phyloP scores from a whole-genome alignment of 2,329 filamentous ascomycete genomes.

The Canariomyces notabilis region DNA sequence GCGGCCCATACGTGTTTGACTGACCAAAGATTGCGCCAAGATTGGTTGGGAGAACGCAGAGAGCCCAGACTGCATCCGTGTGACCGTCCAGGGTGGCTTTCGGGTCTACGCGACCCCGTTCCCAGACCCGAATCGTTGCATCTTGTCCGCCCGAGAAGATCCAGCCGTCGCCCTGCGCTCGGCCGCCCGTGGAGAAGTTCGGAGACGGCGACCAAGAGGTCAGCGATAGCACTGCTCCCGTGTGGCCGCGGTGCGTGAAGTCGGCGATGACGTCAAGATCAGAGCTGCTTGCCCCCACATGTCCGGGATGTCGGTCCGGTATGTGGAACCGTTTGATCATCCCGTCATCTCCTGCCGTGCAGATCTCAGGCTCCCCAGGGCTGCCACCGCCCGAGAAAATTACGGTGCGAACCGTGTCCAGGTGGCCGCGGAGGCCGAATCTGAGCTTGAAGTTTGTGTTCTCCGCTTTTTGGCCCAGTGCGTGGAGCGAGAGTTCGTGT shows the following conservation, averaged over 20 bases:
- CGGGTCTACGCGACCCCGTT: conserved; percentile 86
- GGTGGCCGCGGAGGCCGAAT: conserved; percentile 85
- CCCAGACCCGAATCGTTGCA: conserved; percentile 89
- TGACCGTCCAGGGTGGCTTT: conserved; percentile 93
- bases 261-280: conserved; percentile 90
- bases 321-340: conserved; percentile 97
- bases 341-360: conserved; percentile 91
- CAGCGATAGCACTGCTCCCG: conserved; percentile 81
- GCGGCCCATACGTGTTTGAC: conserved; percentile 66
- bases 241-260: conserved; percentile 91
- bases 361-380: conserved; percentile 92
- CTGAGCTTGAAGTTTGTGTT: conserved; percentile 81
- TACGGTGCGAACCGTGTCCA: conserved; percentile 88
- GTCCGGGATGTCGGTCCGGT: conserved; percentile 64
- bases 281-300: conserved; percentile 47
- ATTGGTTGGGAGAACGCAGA: conserved; percentile 85
- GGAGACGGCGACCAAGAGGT: conserved; percentile 82
- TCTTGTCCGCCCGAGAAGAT: conserved; percentile 97
- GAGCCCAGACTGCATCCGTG: conserved; percentile 91
- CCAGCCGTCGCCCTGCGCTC: conserved; percentile 90
- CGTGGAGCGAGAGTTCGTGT: conserved; percentile 51
- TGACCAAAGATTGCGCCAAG: conserved; percentile 76
- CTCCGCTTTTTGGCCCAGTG: conserved; percentile 56
- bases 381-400: conserved; percentile 97
- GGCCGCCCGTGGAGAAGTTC: conserved; percentile 83